Evolutionary conservation across 257 asterid genomes (phyloP), one percentile per base, ranked within the genome.

Genomic region (Gentiana macrophylla): DNA sequence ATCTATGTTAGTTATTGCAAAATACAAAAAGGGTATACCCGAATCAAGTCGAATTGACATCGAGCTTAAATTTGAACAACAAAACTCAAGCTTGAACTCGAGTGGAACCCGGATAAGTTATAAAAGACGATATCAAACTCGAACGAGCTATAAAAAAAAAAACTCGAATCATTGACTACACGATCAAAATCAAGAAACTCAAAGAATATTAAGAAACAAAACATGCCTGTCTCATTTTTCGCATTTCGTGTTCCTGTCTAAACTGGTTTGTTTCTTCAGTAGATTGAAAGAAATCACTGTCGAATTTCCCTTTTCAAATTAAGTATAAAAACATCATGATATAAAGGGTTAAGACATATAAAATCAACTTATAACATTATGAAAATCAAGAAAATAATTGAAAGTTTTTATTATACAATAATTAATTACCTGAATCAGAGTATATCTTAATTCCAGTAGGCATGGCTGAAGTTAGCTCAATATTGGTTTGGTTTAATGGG

Each of bases 161-260:
- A 24, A 24, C 24, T 24, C 24, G 24, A 24, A 24, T 24, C 24
- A 0, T 24, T 24, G 24, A 24, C 24, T 24, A 24, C 24, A 24
- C 24, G 24, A 24, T 24, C 24, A 24, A 24, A 24, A 24, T 24
- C 33, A 13, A 55, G 48, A 55, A 55, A 13, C 47, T 24, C 4
- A 24, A 13, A 9, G 8, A 1, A 41, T 6, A 55, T 11, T 8
- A 55, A 32, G 35, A 35, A 4, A 5, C 6, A 1, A 12, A 57
- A 62, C 90, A 53, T 83, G 76, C 96, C 93, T 87, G 96, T 57
- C 70, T 82, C 76, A 84, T 77, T 80, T 76, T 88, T 48, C 94
- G 79, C 96, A 88, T 88, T 66, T 84, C 96, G 66, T 88, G 80
- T 76, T 84, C 96, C 74, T 82, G 90, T 79, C 74, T 84, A 68